Percentiles rank a stretch among this genome's conserved stretches.
phyloP scores from a whole-genome alignment of 2,329 filamentous ascomycete genomes.

The Leptographium procerum region DNA sequence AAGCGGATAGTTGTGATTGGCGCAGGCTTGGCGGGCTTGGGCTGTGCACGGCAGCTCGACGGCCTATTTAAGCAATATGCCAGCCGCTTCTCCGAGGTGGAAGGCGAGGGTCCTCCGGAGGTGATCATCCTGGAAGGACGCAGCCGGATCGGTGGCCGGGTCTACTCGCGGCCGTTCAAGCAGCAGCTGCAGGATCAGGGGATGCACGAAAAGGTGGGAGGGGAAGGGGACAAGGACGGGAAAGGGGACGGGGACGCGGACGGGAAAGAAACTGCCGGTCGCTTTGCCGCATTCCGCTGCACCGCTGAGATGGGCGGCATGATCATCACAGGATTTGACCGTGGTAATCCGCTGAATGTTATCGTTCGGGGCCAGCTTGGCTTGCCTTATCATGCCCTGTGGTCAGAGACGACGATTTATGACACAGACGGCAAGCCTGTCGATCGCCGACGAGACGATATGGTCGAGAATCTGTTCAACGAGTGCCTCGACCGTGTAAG shows the following conservation, averaged over 20 bases:
- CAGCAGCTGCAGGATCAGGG: conserved; percentile 37
- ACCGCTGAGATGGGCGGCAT: conserved; percentile 97
- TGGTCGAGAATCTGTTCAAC: conserved; percentile 88
- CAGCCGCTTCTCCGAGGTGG: conserved; percentile 50
- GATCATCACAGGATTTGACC: conserved; percentile 94
- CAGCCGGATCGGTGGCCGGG: conserved; percentile 75
- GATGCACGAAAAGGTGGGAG: too few species aligned
- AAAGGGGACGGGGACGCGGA: too few species aligned
- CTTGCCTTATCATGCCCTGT: conserved; percentile 73
- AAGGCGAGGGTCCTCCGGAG: conserved; percentile 56
- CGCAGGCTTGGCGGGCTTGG: conserved; percentile 86
- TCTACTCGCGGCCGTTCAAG: conserved; percentile 69
- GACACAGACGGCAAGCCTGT: conserved; percentile 72
- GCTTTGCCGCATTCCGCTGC: conserved; percentile 32
- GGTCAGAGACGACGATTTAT: conserved; percentile 66
- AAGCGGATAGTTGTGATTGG: conserved; percentile 80
- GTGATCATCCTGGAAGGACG: conserved; percentile 81
- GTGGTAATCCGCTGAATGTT: conserved; percentile 86
- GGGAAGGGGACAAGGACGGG: too few species aligned
- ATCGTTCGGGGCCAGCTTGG: conserved; percentile 84
- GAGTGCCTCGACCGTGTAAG: conserved; percentile 88
- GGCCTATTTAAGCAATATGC: conserved; percentile 73
- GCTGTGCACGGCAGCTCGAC: conserved; percentile 84
- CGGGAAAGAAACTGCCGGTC: background rate
- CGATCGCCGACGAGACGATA: conserved; percentile 63